Evolutionary conservation across 2,329 filamentous ascomycete species (phyloP), one percentile per base, ranked within the genome.

Genomic region (Laburnicola sp.): DNA sequence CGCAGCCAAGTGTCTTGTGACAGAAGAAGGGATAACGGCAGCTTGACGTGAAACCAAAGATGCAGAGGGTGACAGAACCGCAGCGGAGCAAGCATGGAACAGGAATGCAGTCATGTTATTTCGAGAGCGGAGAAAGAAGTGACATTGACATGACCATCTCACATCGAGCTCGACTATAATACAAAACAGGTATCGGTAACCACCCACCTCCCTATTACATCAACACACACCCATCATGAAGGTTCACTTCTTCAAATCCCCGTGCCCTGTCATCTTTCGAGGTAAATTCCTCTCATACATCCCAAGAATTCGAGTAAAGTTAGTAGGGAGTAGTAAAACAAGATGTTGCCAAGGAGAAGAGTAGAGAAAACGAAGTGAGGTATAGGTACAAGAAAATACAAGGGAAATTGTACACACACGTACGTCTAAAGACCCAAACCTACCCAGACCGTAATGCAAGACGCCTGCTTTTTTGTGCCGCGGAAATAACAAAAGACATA

Each of bases 391-490:
- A 59, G 56, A 53, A 60, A 59, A 63, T 58, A 59, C 46, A 50
- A 56, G 56, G 50, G 57, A 51, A 63, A 63, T 63, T 65, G 48
- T 63, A 69, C 61, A 70, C 63, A 34, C 41, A 69, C 61, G 70
- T 62, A 34, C 41, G 62, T 69, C 68, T 71, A 70, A 57, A 62
- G 52, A 65, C 60, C 60, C 58, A 58, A 64, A 54, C 62, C 58
- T 56, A 58, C 50, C 58, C 51, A 58, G 60, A 65, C 62, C 60
- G 57, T 40, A 60, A 72, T 71, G 68, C 68, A 72, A 70, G 62
- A 70, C 65, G 67, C 66, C 69, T 66, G 64, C 63, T 73, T 73
- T 70, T 68, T 44, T 31, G 63, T 57, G 53, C 56, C 53, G 53
- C 56, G 56, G 58, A 53, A 60, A 60, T 48, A 41, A 60, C 42